Evolutionary conservation across 2,329 filamentous ascomycete species (phyloP).

Genomic region (Mycosphaerella arachidis): DNA sequence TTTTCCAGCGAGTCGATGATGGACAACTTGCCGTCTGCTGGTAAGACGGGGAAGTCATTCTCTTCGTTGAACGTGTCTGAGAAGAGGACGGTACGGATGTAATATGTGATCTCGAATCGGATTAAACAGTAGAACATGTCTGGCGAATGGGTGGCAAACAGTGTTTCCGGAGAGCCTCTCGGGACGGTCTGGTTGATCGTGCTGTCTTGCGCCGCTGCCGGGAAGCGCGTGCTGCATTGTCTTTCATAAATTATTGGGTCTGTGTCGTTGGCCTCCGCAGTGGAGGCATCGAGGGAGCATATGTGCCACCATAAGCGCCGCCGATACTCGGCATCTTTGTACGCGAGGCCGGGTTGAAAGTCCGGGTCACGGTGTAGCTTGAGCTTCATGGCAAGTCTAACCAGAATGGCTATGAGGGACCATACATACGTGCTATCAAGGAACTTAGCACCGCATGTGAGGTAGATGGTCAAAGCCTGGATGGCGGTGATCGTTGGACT

Average conservation of each 20-base stretch:
- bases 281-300: slow-evolving; percentile 18
- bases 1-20: slow-evolving; percentile 19
- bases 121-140: slow-evolving; percentile 17
- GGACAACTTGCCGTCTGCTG: slow-evolving; percentile 18
- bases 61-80: slow-evolving; percentile 19
- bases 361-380: slow-evolving; percentile 21
- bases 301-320: slow-evolving; percentile 24
- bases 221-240: slow-evolving; percentile 17
- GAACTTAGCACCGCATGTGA: slow-evolving; percentile 14
- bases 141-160: slow-evolving; percentile 6
- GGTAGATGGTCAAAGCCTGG: slow-evolving; percentile 18
- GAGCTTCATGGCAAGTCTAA: slow-evolving; percentile 18
- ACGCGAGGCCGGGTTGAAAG: slow-evolving; percentile 7
- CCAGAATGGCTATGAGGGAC: slow-evolving; percentile 17
- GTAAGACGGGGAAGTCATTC: slow-evolving; percentile 17
- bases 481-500: slow-evolving; percentile 15
- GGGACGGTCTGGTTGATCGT: slow-evolving; percentile 6
- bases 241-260: slow-evolving; percentile 21
- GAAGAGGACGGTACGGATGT: slow-evolving; percentile 20
- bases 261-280: slow-evolving; percentile 16
- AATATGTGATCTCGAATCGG: slow-evolving; percentile 22
- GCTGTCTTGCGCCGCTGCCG: slow-evolving; percentile 11
- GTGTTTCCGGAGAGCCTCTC: background rate
- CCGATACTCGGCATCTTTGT: slow-evolving; percentile 17
- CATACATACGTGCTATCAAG: slow-evolving; percentile 15